Conservation (phyloP, 2,329 filamentous ascomycete species). For the Thielaviopsis euricoi region DNA sequence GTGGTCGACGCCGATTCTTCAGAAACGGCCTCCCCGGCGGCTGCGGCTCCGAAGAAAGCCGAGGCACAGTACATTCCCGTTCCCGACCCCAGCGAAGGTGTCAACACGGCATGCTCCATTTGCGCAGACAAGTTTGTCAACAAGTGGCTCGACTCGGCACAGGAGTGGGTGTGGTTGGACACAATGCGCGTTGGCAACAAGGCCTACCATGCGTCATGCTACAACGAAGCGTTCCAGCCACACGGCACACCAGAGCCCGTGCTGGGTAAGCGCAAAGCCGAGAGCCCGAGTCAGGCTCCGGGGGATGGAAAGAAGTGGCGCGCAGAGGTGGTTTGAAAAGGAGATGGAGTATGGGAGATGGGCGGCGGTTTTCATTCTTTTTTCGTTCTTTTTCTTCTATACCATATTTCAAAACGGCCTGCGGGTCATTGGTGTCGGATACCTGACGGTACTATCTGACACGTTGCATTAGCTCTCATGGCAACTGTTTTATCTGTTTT, state of each 20-base stretch:
- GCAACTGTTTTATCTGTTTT: background rate
- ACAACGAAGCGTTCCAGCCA: slow-evolving; percentile 62
- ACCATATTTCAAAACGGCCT: background rate
- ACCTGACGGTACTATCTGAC: too few species aligned
- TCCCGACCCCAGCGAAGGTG: slow-evolving; percentile 57
- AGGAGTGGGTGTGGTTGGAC: slow-evolving; percentile 96
- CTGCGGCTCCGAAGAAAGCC: slow-evolving; percentile 27
- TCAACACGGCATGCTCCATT: slow-evolving; percentile 73
- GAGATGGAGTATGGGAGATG: too few species aligned
- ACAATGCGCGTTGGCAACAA: slow-evolving; percentile 60
- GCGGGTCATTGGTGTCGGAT: too few species aligned
- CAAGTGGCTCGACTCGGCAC: slow-evolving; percentile 78
- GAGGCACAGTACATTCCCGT: slow-evolving; percentile 64
- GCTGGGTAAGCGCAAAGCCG: slow-evolving; percentile 60
- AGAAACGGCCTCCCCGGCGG: slow-evolving; percentile 21
- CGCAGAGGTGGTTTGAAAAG: slow-evolving; percentile 5
- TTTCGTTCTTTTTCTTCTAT: too few species aligned
- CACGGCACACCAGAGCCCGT: slow-evolving; percentile 38
- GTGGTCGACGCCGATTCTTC: slow-evolving; percentile 48
- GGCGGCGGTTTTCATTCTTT: background rate
- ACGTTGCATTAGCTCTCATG: too few species aligned
- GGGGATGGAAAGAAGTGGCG: slow-evolving; percentile 12
- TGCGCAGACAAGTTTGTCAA: slow-evolving; percentile 92
- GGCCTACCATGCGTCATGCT: slow-evolving; percentile 82
- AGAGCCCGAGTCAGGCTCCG: slow-evolving; percentile 6